Evolutionary conservation across 148 eudicot species (phyloP).

Genomic region (Salicornia ramosissima): DNA sequence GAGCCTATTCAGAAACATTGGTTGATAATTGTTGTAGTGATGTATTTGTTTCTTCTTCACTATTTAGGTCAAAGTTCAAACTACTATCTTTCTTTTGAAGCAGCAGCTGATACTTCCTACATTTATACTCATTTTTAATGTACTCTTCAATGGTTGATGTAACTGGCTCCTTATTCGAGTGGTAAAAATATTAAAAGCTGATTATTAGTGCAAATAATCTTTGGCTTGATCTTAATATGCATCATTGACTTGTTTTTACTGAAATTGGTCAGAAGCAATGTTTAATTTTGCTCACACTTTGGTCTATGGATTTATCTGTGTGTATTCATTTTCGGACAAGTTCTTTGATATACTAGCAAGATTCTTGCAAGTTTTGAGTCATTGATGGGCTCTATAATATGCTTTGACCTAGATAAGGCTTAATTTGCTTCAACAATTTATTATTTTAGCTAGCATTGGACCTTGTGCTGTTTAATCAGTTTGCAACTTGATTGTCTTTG

Average conservation of each 20-base stretch:
- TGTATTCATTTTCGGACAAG: no score
- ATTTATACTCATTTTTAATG: background rate
- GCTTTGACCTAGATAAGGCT: background rate
- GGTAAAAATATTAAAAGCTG: background rate
- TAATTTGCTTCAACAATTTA: background rate
- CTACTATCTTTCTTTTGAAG: background rate
- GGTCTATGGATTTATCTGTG: background rate
- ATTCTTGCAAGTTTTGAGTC: no score
- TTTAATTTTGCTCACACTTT: background rate
- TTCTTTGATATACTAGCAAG: no score
- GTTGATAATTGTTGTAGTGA: background rate
- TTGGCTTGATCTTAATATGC: no score
- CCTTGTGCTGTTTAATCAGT: background rate
- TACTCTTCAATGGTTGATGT: background rate
- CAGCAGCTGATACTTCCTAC: background rate
- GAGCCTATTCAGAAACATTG: background rate
- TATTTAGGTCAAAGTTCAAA: background rate
- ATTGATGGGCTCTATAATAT: background rate
- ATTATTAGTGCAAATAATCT: no score
- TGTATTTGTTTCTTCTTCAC: background rate
- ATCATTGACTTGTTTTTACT: no score
- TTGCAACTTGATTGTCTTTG: background rate
- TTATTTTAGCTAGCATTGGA: background rate
- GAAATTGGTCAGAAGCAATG: background rate
- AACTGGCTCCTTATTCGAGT: background rate